Base-by-base conservation (phyloP, 2,329 filamentous ascomycete species). In the Hymenoscyphus fraxineus region DNA sequence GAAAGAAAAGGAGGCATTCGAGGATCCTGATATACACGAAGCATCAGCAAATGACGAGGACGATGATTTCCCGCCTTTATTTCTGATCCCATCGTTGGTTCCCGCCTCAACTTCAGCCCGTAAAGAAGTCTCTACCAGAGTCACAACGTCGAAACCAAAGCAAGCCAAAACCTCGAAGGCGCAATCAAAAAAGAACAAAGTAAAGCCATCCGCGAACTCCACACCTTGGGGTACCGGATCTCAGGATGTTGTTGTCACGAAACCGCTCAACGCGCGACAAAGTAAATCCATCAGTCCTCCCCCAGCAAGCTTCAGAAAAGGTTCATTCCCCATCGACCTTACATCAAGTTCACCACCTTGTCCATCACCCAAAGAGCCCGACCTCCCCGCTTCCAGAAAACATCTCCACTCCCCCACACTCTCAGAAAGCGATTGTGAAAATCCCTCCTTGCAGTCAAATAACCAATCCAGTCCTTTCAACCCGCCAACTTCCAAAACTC, bases 31-130 rank as follows among this genome's bases (percentile, higher is more conserved):
- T 58, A 60, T 59, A 41, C 32, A 57, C 38, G 27, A 35, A 9
- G 58, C 64, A 40, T 66, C 44, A 27, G 7, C 22, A 12, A 2
- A 47, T 55, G 60, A 70, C 60, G 6, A 47, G 47, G 60, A 70
- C 60, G 58, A 59, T 19, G 58, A 60, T 3, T 62, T 70, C 22
- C 68, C 68, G 54, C 68, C 69, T 59, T 60, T 63, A 19, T 69
- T 68, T 38, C 59, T 71, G 15, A 66, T 69, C 15, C 71, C 73
- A 9, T 44, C 64, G 38, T 54, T 70, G 44, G 44, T 22, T 7
- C n/a, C 9, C 12, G 44, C 22, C 19, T 51, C 44, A 22, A 19
- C 19, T 6, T 35, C 35, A 35, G 35, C 9, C 35, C 1, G 35
- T 51, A n/a, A 51, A 22, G 44, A 47, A 47, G n/a, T 10, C n/a